Percentiles rank a stretch among this genome's conserved stretches.
phyloP scores from a whole-genome alignment of 177 flowering plant genomes.

The Telopea speciosissima region DNA sequence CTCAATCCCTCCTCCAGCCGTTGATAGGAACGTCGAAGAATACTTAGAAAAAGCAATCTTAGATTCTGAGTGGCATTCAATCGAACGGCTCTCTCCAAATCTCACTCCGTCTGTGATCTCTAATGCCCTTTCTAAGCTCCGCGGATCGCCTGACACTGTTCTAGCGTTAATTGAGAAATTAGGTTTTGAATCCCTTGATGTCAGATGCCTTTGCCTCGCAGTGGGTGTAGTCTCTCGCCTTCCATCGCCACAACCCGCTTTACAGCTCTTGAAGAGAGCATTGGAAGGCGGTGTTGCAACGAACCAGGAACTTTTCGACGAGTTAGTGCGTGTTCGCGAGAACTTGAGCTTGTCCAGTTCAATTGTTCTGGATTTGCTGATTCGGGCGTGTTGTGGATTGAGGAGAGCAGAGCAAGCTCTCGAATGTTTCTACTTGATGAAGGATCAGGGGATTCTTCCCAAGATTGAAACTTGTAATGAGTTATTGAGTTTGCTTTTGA shows the following conservation, averaged over 20 bases:
- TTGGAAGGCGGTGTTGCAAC: slow-evolving; percentile 15
- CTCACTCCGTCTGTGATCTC: slow-evolving; percentile 35
- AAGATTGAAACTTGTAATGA: slow-evolving; percentile 62
- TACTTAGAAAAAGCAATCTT: slow-evolving; percentile 20
- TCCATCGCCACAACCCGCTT: slow-evolving; percentile 40
- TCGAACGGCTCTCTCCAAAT: slow-evolving; percentile 35
- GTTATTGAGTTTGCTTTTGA: slow-evolving; percentile 50
- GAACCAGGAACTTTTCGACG: slow-evolving; percentile 31
- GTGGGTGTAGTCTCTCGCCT: slow-evolving; percentile 32
- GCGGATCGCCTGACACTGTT: slow-evolving; percentile 32
- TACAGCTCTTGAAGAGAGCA: slow-evolving; percentile 33
- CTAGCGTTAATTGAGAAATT: slow-evolving; percentile 35
- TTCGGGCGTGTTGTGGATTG: slow-evolving; percentile 49
- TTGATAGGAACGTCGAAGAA: slow-evolving; percentile 12
- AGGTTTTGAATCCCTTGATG: slow-evolving; percentile 27
- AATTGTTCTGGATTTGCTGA: slow-evolving; percentile 43
- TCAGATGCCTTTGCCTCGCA: slow-evolving; percentile 41
- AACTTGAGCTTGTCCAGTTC: slow-evolving; percentile 23
- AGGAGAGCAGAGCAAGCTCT: slow-evolving; percentile 42
- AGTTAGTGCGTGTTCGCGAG: slow-evolving; percentile 28
- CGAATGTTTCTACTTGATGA: slow-evolving; percentile 55
- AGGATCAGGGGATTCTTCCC: slow-evolving; percentile 39
- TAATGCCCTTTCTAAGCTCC: slow-evolving; percentile 34
- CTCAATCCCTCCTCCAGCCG: slow-evolving; percentile 11
- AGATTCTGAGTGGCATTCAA: slow-evolving; percentile 54